A percentile compares a stretch with the other conserved stretches of the same genome.
phyloP scores from a whole-genome alignment of 192 early-diverging fungal species.

The Backusella luteola region DNA sequence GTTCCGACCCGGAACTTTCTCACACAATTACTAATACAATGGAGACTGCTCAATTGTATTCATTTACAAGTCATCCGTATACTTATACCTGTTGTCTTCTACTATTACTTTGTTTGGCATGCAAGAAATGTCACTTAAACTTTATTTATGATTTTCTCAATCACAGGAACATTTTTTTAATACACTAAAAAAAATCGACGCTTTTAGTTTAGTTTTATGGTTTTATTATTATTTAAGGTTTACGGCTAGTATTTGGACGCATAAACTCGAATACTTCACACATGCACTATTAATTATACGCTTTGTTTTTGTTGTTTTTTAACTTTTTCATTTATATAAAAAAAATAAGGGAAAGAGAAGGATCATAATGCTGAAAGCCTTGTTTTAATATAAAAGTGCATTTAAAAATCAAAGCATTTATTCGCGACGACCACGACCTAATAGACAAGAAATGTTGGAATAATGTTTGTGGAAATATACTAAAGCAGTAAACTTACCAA shows the following conservation, averaged over 20 bases:
- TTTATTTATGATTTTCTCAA: background rate
- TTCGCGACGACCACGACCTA: slow-evolving; percentile 57
- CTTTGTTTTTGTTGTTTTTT: background rate
- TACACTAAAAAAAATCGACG: background rate
- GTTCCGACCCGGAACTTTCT: background rate
- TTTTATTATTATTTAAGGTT: background rate
- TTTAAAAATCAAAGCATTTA: slow-evolving; percentile 20
- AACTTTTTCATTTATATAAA: slow-evolving; percentile 2
- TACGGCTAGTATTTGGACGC: background rate
- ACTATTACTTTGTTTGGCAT: background rate
- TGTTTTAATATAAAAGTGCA: background rate
- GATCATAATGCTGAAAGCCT: background rate
- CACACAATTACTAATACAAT: background rate
- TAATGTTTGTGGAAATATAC: no score
- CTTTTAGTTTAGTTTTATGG: background rate
- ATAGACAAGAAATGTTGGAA: background rate
- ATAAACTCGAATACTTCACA: background rate
- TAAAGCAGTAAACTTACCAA: slow-evolving; percentile 23
- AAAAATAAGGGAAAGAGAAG: background rate
- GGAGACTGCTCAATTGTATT: background rate
- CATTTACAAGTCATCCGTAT: no score
- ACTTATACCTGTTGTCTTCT: background rate
- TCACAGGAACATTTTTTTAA: background rate
- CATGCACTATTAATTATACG: no score
- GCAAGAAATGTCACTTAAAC: background rate